Percentiles rank a stretch among this genome's conserved stretches.
Evolutionary conservation across 2,329 filamentous ascomycete genomes (phyloP).

Genomic region (Fusarium illudens): DNA sequence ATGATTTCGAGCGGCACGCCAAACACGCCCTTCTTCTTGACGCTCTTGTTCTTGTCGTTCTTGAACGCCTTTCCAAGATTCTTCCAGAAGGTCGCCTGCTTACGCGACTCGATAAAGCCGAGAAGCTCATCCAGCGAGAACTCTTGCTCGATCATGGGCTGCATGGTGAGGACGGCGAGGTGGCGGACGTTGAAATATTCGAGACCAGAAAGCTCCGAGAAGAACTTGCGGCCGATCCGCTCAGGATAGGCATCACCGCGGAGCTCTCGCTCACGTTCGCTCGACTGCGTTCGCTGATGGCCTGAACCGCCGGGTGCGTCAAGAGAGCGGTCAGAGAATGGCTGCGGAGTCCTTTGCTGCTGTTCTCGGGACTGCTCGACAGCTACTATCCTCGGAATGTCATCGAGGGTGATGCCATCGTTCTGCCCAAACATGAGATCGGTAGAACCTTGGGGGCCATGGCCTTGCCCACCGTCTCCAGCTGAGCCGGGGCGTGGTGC

Average conservation of each 20-base stretch:
- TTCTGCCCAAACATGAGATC: slow-evolving; percentile 89
- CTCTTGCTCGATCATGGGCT: slow-evolving; percentile 86
- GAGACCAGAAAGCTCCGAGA: slow-evolving; percentile 92
- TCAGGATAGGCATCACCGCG: slow-evolving; percentile 65
- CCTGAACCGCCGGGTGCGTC: slow-evolving; percentile 65
- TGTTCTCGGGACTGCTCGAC: slow-evolving; percentile 95
- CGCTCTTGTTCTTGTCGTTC: slow-evolving; percentile 77
- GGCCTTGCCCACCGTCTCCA: slow-evolving; percentile 61
- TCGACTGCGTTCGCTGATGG: slow-evolving; percentile 70
- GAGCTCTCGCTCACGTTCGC: slow-evolving; percentile 59
- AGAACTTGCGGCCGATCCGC: slow-evolving; percentile 78
- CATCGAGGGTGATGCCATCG: slow-evolving; percentile 91
- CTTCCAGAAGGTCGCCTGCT: slow-evolving; percentile 93
- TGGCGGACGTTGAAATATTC: slow-evolving; percentile 98
- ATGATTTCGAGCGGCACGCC: slow-evolving; percentile 88
- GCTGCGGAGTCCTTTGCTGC: slow-evolving; percentile 65
- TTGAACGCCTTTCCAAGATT: slow-evolving; percentile 98
- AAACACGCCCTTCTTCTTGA: slow-evolving; percentile 94
- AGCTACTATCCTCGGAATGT: slow-evolving; percentile 95
- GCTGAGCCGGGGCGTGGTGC: slow-evolving; percentile 80
- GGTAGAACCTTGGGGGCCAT: slow-evolving; percentile 61
- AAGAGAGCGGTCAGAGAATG: slow-evolving; percentile 51
- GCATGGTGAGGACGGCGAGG: slow-evolving; percentile 93
- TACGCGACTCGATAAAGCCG: slow-evolving; percentile 90
- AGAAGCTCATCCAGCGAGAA: slow-evolving; percentile 95